Conservation (phyloP, 192 early-diverging fungal genomes). For the Pilaira anomala region DNA sequence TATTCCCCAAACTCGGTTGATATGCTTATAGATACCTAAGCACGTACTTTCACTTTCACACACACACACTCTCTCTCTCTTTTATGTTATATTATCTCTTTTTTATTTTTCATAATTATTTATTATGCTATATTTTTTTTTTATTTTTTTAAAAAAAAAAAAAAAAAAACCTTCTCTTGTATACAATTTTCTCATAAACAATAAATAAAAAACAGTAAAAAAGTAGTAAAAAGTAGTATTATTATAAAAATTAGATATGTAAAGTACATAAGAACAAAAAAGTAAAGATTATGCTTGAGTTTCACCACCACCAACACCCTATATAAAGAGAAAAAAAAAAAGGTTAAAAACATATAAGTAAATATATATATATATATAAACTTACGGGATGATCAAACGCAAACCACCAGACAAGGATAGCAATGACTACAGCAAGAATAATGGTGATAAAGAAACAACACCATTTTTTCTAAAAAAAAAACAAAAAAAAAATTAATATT, state of each 20-base stretch:
- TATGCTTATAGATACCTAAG: slow-evolving; percentile 12
- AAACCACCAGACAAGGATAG: slow-evolving; percentile 45
- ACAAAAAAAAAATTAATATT: background rate
- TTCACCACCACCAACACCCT: slow-evolving; percentile 6
- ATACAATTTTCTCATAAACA: too few relatives aligned
- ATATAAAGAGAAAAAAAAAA: background rate
- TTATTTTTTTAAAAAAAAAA: too few relatives aligned
- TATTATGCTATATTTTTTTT: too few relatives aligned
- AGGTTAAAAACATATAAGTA: background rate
- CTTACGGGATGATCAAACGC: slow-evolving; percentile 28
- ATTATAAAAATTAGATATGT: too few relatives aligned
- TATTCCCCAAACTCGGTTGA: slow-evolving; percentile 3
- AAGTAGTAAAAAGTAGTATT: too few relatives aligned
- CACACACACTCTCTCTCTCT: background rate
- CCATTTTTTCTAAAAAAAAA: slow-evolving; percentile 40
- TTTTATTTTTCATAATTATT: too few relatives aligned
- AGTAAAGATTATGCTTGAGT: too few relatives aligned
- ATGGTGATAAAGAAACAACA: slow-evolving; percentile 36
- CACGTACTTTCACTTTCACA: background rate
- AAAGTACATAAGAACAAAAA: too few relatives aligned
- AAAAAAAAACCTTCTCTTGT: too few relatives aligned
- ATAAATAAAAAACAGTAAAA: too few relatives aligned
- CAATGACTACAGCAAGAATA: slow-evolving; percentile 31
- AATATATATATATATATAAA: background rate
- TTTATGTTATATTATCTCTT: background rate